Conservation (phyloP, 257 asterid species). For the Schizonepeta tenuifolia region DNA sequence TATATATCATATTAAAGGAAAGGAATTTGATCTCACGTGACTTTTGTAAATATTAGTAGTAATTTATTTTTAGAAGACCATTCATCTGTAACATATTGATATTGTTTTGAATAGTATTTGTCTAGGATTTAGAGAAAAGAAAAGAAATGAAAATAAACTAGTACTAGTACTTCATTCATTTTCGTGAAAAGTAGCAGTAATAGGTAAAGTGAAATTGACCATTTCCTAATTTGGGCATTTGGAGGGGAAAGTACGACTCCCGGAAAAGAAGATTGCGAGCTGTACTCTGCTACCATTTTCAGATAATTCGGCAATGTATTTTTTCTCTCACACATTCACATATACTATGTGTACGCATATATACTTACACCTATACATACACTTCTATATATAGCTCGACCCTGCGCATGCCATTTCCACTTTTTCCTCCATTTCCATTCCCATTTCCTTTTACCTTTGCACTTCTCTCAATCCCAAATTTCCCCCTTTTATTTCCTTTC, state of each 20-base stretch:
- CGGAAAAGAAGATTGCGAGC: constrained; percentile 35
- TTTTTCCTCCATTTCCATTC: constrained; percentile 35
- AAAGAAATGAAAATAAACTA: not conserved
- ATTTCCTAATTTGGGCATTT: constrained; percentile 29
- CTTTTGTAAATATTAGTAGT: too few relatives aligned
- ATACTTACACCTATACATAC: constrained; percentile 37
- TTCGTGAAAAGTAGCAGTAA: not conserved
- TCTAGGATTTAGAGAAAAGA: not conserved
- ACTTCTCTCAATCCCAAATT: constrained; percentile 25
- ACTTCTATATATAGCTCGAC: constrained; percentile 33
- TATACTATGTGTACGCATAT: constrained; percentile 31
- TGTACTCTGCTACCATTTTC: constrained; percentile 39
- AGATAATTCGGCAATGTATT: constrained; percentile 32
- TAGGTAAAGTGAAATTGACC: constrained; percentile 26
- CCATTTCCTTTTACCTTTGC: constrained; percentile 30
- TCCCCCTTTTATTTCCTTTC: constrained; percentile 29
- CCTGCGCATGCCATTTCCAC: constrained; percentile 33
- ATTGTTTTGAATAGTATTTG: not conserved
- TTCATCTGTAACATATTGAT: too few relatives aligned
- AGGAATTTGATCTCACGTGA: too few relatives aligned
- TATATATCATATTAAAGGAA: too few relatives aligned
- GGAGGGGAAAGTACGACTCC: constrained; percentile 32
- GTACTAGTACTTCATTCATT: too few relatives aligned
- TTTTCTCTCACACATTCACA: constrained; percentile 25
- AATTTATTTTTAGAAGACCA: not conserved